Base-by-base conservation (phyloP, 2,329 filamentous ascomycete species). In the Phialophora tarda region DNA sequence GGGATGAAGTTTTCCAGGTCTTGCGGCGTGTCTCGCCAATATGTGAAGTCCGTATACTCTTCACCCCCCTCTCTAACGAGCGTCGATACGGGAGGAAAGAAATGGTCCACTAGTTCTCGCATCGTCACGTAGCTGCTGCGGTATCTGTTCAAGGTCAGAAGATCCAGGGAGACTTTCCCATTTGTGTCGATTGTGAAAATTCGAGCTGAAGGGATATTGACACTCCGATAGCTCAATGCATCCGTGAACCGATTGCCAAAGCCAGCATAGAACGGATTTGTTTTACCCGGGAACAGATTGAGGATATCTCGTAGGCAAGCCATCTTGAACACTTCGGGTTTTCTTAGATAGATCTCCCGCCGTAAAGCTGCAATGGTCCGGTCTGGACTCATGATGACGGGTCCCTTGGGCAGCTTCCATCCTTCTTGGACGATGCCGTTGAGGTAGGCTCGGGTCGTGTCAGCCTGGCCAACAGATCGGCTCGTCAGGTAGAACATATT, bases 161-260 rank as follows among this genome's bases (percentile, higher is more conserved):
- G 82, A 76, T 98, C 94, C 24, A 99, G 82, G 30, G 91, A 94
- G 32, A 99, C 93, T 78, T 99, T 95, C 0, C 94, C 93, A 75
- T 98, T 96, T 62, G 92, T 95, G 78, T 99, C 99, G 83, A 99
- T 99, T 17, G 95, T 97, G 78, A 99, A 99, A 73, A 99, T 99
- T 61, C 95, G 87, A 26, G 90, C 96, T 60, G 91, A 90, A 0
- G 95, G 95, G 48, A 99, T 97, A 76, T 97, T 96, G 62, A 99
- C 95, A 4, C 91, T 95, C 67, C 95, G 90, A 77, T 99, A 99
- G 60, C 92, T 96, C 66, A 99, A 87, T 62, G 96, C 95, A 77
- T 99, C 96, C 0, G 96, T 99, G 64, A 99, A 85, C 63, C 95
- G 89, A 77, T 99, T 99, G 65, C 96, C 95, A 75, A 98, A 99